Percentiles rank a stretch among this genome's conserved stretches.
Evolutionary conservation across 805 yeast genomes (phyloP).

Genomic region (Phaffomyces opuntiae): DNA sequence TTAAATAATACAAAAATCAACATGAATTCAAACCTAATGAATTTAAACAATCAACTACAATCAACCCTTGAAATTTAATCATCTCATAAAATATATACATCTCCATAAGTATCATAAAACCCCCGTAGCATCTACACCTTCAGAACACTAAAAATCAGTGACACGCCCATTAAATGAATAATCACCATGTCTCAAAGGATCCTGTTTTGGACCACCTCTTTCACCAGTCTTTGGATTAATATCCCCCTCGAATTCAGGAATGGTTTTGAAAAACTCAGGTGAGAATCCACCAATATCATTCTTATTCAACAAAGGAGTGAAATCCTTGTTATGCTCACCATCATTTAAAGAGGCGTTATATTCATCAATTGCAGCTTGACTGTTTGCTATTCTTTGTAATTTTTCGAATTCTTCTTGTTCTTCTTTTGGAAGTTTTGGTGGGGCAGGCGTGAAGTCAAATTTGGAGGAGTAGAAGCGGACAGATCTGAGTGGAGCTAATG

Average conservation of each 20-base stretch:
- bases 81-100: not conserved
- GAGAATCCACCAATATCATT: conserved; percentile 58
- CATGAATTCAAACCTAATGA: conserved; percentile 13
- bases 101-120: not conserved
- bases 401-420: conserved; percentile 90
- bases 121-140: no score
- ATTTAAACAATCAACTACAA: conserved; percentile 16
- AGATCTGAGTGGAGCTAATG: not conserved
- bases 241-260: conserved; percentile 95
- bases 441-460: conserved; percentile 29
- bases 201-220: conserved; percentile 95
- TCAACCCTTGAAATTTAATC: not conserved
- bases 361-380: conserved; percentile 72
- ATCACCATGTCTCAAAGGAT: conserved; percentile 85
- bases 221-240: conserved; percentile 93
- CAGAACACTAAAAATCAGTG: conserved; percentile 64
- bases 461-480: conserved; percentile 17
- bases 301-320: conserved; percentile 30
- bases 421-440: conserved; percentile 70
- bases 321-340: conserved; percentile 26
- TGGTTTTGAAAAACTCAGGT: conserved; percentile 65
- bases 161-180: conserved; percentile 96
- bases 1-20: conserved; percentile 16
- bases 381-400: conserved; percentile 71
- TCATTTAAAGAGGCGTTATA: conserved; percentile 42